Evolutionary conservation across 331 rosid species (phyloP), one percentile per base, ranked within the genome.

Genomic region (Spiraea crenata): DNA sequence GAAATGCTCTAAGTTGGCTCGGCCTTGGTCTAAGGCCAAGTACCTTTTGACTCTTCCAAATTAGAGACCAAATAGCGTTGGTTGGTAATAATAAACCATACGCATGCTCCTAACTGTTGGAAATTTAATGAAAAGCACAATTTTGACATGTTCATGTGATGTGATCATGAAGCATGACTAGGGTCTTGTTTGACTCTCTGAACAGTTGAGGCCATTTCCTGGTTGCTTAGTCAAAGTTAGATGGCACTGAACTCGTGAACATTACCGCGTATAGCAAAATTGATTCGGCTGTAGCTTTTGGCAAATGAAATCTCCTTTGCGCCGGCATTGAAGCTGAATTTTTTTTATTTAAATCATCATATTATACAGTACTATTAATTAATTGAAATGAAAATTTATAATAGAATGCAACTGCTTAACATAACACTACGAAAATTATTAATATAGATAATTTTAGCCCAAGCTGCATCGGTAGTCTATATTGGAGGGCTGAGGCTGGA

Each of bases 101-200:
- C 2, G 42, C 19, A 38, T 3, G 31, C 7, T 50, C 55, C 67
- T 44, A 47, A 66, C 58, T 5, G 71, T 49, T 7, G 58, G 35
- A 42, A 35, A 66, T 16, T 48, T 9, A 67, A 35, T 38, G 71
- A 50, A 11, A 67, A 50, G 72, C 49, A 10, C 72, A n/a, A 37
- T 38, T 37, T 38, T 35, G 1, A 6, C 38, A 37, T n/a, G n/a
- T 17, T 19, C 41, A 11, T 57, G 31, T 25, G 40, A 6, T 67
- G 58, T 3, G 37, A 67, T n/a, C 60, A 10, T 16, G 72, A 50
- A n/a, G 38, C 72, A 37, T 38, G 40, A 65, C 45, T 25, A 46
- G 4, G 46, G 49, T 67, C 60, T 65, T 25, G 17, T 65, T 44
- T n/a, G 9, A 2, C 51, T 0, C 17, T 25, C 31, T 25, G 5